Evolutionary conservation across 2,329 filamentous ascomycete genomes (phyloP), one percentile per base, ranked within the genome.

Genomic region (Talaromyces sp.): DNA sequence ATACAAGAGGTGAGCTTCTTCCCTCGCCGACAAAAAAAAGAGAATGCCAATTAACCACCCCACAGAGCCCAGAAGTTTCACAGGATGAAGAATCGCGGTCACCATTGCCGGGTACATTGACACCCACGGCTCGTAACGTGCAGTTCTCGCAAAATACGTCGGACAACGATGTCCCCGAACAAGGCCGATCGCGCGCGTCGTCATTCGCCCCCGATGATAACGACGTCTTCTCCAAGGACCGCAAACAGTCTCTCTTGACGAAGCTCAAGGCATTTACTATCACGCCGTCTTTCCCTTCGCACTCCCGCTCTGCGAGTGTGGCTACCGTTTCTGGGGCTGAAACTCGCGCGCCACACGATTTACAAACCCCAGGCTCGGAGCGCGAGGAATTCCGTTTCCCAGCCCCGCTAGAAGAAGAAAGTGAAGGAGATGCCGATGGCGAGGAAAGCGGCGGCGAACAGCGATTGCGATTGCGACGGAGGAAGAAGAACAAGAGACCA

Each of bases 371-470:
- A 5, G 73, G 73, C 17, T 79, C 78, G n/a, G 81, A 83, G 67
- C 74, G 78, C 63, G 77, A 77, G 29, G 76, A 78, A 31, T 77
- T 80, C 53, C 78, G 80, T 60, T 78, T 85, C 64, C 83, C 83
- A 10, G 78, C 82, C 21, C 84, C 81, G 0, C 72, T 86, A 59
- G 83, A 84, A 64, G 81, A 82, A 60, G 86, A 85, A 21, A 90
- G 86, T 71, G 90, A 93, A 72, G 86, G 81, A 14, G 88, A 89
- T 69, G 87, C 89, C 0, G 91, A 95, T 72, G 90, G 88, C 1
- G 93, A 96, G 71, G 91, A 95, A 71, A 96, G 91, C 51, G 90
- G 87, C 0, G 91, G 92, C 57, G 93, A 96, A 70, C 82, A 82
- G n/a, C 77, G 77, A 19, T 80, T 57, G 69, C 84, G 82, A 63